Conservation (phyloP, 495 filamentous ascomycete species). For the Podospora bellae-mahoneyi region DNA sequence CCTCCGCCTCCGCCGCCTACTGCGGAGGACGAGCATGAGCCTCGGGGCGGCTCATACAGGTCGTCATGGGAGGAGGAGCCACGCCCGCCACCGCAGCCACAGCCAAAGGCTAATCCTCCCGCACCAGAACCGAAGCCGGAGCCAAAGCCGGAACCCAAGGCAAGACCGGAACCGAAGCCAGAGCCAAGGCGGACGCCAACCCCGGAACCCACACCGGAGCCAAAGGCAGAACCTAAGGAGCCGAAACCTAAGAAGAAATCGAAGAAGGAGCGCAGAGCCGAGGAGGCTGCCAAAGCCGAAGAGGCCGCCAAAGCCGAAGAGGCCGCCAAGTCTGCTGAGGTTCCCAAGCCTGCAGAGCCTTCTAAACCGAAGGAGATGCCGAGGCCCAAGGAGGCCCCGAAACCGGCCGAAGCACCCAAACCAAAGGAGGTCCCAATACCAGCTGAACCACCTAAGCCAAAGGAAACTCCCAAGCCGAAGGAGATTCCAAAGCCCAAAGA, state of each 20-base stretch:
- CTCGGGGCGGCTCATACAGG: slow-evolving; percentile 34
- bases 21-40: slow-evolving; percentile 24
- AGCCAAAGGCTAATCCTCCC: slow-evolving; percentile 15
- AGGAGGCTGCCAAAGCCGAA: not conserved
- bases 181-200: slow-evolving; percentile 8
- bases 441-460: not conserved
- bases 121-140: slow-evolving; percentile 19
- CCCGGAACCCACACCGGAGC: slow-evolving; percentile 22
- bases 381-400: slow-evolving; percentile 16
- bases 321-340: slow-evolving; percentile 4
- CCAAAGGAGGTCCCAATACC: slow-evolving; percentile 17
- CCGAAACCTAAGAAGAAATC: slow-evolving; percentile 37
- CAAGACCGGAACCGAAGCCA: slow-evolving; percentile 22
- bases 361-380: slow-evolving; percentile 41
- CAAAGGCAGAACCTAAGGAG: slow-evolving; percentile 30
- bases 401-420: slow-evolving; percentile 35
- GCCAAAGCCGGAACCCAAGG: slow-evolving; percentile 10
- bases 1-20: slow-evolving; percentile 36
- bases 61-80: slow-evolving; percentile 44
- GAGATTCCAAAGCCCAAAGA: slow-evolving; percentile 9
- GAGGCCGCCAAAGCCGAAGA: slow-evolving; percentile 7
- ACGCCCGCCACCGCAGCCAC: slow-evolving; percentile 31
- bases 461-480: slow-evolving; percentile 1
- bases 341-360: slow-evolving; percentile 25
- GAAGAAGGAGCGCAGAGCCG: not conserved